phyloP scores from a whole-genome alignment of 192 early-diverging fungal species.

The Podila clonocystis region DNA sequence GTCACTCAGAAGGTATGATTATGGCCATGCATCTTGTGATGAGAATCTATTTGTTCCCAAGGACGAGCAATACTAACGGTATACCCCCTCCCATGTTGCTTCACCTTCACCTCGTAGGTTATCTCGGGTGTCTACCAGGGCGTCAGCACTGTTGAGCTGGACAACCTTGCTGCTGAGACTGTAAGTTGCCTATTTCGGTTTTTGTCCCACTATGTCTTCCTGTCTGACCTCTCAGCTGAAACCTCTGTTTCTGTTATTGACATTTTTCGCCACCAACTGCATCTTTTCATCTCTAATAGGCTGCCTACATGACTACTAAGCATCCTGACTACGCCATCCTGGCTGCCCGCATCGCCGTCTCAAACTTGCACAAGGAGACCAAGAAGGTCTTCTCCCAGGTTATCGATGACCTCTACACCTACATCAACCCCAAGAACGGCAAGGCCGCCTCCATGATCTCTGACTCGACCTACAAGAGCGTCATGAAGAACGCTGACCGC shows the following conservation, averaged over 20 bases:
- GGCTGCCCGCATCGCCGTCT: slow-evolving; percentile 97
- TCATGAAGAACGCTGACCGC: slow-evolving; percentile 78
- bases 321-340: slow-evolving; percentile 98
- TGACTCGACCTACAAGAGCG: slow-evolving; percentile 71
- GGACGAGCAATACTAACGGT: not conserved
- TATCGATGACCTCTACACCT: slow-evolving; percentile 85
- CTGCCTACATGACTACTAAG: slow-evolving; percentile 90
- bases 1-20: slow-evolving; percentile 90
- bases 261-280: not conserved
- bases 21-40: not conserved
- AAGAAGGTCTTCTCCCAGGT: slow-evolving; percentile 87
- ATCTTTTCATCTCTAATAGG: slow-evolving; percentile 55
- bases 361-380: slow-evolving; percentile 94
- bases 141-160: slow-evolving; percentile 86
- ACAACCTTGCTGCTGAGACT: slow-evolving; percentile 90
- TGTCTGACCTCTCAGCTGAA: not conserved
- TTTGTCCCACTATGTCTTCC: not conserved
- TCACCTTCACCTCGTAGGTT: slow-evolving; percentile 60
- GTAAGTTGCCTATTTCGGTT: slow-evolving; percentile 17
- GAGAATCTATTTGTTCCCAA: not conserved
- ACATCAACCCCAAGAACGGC: slow-evolving; percentile 90
- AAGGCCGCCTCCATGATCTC: slow-evolving; percentile 94
- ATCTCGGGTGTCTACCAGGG: slow-evolving; percentile 89
- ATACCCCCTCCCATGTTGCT: not conserved
- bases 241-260: not conserved